These are phyloP conservation scores for Eucalyptus marginata DNA, from an alignment of 345 rosid species.

Conservation along the genomic window DNA sequence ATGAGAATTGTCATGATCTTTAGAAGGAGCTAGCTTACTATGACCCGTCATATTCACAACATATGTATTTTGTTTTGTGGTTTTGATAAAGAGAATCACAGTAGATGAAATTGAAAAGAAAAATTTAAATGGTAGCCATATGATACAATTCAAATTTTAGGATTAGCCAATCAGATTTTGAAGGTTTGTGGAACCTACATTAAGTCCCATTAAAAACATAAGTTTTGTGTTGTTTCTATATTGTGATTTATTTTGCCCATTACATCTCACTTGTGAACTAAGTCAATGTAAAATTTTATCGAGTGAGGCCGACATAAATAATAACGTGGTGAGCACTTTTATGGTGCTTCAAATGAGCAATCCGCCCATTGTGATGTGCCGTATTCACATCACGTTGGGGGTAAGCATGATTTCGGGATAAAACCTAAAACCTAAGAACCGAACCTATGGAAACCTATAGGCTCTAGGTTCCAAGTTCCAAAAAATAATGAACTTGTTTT, in stretches of 20 bases:
- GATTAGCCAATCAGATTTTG: neutral
- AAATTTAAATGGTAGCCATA: neutral
- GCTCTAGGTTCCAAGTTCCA: too few relatives aligned
- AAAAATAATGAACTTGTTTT: too few relatives aligned
- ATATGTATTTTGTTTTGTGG: neutral
- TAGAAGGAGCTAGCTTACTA: neutral
- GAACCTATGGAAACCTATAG: too few relatives aligned
- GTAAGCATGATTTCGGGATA: too few relatives aligned
- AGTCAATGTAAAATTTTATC: neutral
- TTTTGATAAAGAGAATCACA: neutral
- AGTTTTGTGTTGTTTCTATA: too few relatives aligned
- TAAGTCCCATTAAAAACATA: neutral
- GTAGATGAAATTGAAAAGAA: neutral
- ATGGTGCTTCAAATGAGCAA: neutral
- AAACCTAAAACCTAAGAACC: too few relatives aligned
- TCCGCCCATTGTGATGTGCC: neutral
- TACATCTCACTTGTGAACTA: neutral
- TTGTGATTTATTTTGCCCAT: neutral
- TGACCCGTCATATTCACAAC: neutral
- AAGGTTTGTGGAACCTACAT: neutral
- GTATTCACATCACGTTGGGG: neutral
- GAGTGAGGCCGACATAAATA: neutral
- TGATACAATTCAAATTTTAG: neutral
- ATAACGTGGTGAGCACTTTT: accelerated
- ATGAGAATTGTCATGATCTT: neutral